Percentiles rank a stretch among this genome's conserved stretches.
Evolutionary conservation across 1,284 basidiomycete genomes (phyloP).

Genomic region (Cutaneotrichosporon cutaneum): DNA sequence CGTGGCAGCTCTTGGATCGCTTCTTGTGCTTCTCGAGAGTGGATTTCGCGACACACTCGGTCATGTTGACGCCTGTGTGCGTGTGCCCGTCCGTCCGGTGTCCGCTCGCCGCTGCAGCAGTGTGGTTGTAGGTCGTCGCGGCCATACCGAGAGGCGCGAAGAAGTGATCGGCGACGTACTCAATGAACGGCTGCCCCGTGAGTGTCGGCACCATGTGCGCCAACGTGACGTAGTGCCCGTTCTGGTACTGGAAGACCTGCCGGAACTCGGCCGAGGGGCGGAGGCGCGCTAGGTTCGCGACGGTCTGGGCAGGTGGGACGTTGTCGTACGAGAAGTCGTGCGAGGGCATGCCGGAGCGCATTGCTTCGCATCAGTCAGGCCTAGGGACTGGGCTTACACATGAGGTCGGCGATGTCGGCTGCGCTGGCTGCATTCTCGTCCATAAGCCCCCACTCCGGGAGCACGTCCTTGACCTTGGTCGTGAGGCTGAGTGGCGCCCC

Average conservation of each 20-base stretch:
- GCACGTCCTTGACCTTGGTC: constrained; percentile 54
- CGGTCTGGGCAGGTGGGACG: constrained; percentile 12
- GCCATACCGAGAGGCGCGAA: constrained; percentile 39
- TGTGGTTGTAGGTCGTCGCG: constrained; percentile 29
- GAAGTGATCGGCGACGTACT: constrained; percentile 34
- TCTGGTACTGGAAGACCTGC: constrained; percentile 41
- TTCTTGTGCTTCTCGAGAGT: background rate
- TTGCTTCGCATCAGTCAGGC: constrained; percentile 20
- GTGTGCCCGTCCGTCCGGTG: constrained; percentile 26
- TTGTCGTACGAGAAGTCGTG: constrained; percentile 27
- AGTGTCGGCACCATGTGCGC: constrained; percentile 32
- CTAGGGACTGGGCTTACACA: constrained; percentile 34
- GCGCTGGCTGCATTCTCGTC: constrained; percentile 52
- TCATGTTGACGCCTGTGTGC: constrained; percentile 17
- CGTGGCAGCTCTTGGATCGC: constrained; percentile 26
- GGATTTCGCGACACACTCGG: constrained; percentile 16
- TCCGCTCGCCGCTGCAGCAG: constrained; percentile 15
- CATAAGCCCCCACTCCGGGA: constrained; percentile 53
- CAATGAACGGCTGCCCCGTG: constrained; percentile 28
- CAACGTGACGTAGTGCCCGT: constrained; percentile 33
- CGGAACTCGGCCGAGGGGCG: constrained; percentile 38
- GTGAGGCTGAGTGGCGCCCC: constrained; percentile 44
- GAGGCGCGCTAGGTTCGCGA: constrained; percentile 31
- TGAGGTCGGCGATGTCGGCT: constrained; percentile 52
- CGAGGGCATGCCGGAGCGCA: constrained; percentile 38